Conservation (phyloP, 108 stramenopile genomes). For the Cyclostephanos tholiformis region DNA sequence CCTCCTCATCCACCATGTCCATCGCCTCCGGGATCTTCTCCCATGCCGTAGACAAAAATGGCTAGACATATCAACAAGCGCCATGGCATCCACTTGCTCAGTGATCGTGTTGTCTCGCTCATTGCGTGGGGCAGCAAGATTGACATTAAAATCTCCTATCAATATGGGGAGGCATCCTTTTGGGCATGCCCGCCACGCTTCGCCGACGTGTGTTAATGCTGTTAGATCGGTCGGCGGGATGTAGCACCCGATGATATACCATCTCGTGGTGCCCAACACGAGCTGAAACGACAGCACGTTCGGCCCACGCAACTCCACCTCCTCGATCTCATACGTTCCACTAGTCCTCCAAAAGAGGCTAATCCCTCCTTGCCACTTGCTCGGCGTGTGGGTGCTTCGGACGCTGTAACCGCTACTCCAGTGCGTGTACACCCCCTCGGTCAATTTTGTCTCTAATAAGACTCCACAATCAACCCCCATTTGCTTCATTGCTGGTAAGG, state of each 20-base stretch:
- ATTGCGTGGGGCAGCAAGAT: neutral
- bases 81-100: constrained; percentile 5
- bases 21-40: neutral
- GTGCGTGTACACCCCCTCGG: neutral
- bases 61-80: neutral
- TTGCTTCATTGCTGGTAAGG: constrained; percentile 3
- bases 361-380: constrained; percentile 15
- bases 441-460: constrained; percentile 13
- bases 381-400: neutral
- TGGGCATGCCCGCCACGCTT: constrained; percentile 5
- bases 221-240: constrained; percentile 1
- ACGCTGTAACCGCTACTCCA: neutral
- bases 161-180: neutral
- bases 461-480: constrained; percentile 7
- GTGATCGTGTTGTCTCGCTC: neutral
- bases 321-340: constrained; percentile 12
- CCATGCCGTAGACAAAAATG: constrained; percentile 2
- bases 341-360: constrained; percentile 4
- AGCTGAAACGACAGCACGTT: constrained; percentile 11
- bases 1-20: constrained; percentile 1
- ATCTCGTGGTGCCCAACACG: neutral
- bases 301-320: neutral
- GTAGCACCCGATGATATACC: constrained; percentile 4
- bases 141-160: constrained; percentile 1
- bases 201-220: neutral